Conservation (phyloP, 2,329 filamentous ascomycete genomes). For the Bipolaris bicolor region DNA sequence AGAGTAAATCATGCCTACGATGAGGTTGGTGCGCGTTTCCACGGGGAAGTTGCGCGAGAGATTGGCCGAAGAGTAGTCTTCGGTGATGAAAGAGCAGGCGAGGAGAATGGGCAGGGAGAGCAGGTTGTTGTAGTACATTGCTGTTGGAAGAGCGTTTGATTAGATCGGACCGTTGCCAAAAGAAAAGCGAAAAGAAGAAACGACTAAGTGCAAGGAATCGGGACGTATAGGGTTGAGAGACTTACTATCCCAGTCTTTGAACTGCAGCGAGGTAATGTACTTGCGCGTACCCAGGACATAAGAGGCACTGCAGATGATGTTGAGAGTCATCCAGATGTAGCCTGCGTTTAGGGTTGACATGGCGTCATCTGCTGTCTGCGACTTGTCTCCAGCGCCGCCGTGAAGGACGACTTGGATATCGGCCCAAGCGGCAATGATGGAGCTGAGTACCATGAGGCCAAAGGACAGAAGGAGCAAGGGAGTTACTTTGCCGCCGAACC, state of each 20-base stretch:
- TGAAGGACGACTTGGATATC: constrained; percentile 86
- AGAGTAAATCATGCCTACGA: constrained; percentile 91
- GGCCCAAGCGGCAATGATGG: constrained; percentile 92
- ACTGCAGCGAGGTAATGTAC: constrained; percentile 98
- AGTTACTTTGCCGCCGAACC: constrained; percentile 94
- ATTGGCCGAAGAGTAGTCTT: constrained; percentile 91
- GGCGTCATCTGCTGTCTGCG: constrained; percentile 62
- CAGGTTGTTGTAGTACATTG: constrained; percentile 99
- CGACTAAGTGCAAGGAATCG: not conserved
- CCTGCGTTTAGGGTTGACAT: constrained; percentile 67
- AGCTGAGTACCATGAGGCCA: constrained; percentile 94
- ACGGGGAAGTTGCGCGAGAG: constrained; percentile 84
- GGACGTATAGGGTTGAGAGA: not conserved
- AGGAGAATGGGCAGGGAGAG: constrained; percentile 92
- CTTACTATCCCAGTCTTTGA: constrained; percentile 99
- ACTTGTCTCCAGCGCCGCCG: constrained; percentile 62
- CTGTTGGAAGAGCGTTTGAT: constrained; percentile 54
- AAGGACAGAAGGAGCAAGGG: constrained; percentile 89
- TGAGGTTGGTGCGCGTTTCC: constrained; percentile 76
- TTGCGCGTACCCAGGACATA: constrained; percentile 95
- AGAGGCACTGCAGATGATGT: constrained; percentile 90
- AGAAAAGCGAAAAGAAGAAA: not conserved
- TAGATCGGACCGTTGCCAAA: too few relatives aligned
- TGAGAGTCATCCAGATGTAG: constrained; percentile 57
- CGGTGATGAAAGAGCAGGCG: constrained; percentile 77